phyloP scores from a whole-genome alignment of 495 filamentous ascomycete species.

The Beverwykella pulmonaria region DNA sequence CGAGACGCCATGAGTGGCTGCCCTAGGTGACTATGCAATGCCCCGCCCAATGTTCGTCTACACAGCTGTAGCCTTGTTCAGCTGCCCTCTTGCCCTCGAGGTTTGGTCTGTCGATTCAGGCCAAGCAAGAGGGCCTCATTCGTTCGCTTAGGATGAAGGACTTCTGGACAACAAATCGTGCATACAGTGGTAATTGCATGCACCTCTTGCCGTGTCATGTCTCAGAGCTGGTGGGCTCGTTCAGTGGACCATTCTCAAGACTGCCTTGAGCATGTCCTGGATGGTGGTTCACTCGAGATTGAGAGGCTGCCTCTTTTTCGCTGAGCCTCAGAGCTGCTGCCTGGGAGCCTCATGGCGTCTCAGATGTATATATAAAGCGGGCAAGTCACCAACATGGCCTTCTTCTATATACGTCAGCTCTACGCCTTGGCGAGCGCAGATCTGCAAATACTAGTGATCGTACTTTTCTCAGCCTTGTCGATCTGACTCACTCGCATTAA shows the following conservation, averaged over 20 bases:
- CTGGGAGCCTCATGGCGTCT: slow-evolving; percentile 1
- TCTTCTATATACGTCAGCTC: neutral
- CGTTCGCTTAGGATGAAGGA: too few relatives aligned
- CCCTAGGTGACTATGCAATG: neutral
- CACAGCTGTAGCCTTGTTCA: neutral
- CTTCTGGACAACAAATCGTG: neutral
- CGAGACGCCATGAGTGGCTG: neutral
- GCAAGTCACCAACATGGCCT: neutral
- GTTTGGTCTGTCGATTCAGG: neutral
- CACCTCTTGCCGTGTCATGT: neutral
- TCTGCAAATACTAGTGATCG: neutral
- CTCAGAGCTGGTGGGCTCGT: neutral
- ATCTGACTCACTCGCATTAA: neutral
- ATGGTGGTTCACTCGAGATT: neutral
- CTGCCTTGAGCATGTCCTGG: neutral
- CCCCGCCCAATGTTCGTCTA: neutral
- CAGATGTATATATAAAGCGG: neutral
- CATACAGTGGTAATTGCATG: neutral
- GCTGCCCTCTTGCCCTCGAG: neutral
- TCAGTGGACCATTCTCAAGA: neutral
- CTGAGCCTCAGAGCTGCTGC: slow-evolving; percentile 10
- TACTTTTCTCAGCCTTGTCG: slow-evolving; percentile 3
- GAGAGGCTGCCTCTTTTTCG: neutral
- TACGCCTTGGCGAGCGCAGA: too few relatives aligned
- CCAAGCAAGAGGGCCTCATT: neutral